These are phyloP conservation scores for Plantago elongata DNA, from an alignment of 257 asterid species.

Conservation along the genomic window DNA sequence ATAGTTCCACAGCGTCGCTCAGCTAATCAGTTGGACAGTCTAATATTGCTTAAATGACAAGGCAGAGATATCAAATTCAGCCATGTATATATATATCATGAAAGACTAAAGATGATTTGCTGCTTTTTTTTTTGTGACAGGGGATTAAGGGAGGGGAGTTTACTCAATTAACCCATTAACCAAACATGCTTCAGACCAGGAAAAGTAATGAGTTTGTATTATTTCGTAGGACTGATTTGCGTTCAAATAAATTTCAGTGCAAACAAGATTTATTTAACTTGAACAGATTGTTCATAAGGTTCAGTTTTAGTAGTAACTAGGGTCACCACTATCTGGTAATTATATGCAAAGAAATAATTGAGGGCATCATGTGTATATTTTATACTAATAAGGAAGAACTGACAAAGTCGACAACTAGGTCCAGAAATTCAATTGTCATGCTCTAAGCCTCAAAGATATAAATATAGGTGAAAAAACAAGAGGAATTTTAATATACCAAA, in stretches of 20 bases:
- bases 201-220: background rate
- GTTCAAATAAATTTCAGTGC: slow-evolving; percentile 3
- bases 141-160: background rate
- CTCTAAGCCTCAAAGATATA: background rate
- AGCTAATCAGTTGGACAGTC: background rate
- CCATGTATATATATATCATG: background rate
- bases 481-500: slow-evolving; percentile 6
- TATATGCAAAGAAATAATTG: background rate
- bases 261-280: background rate
- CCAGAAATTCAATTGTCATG: background rate
- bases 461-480: background rate
- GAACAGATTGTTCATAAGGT: no score
- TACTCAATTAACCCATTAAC: background rate
- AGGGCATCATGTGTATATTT: background rate
- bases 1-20: background rate
- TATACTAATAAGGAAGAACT: slow-evolving; percentile 8
- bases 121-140: background rate
- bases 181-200: background rate
- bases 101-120: background rate
- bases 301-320: no score
- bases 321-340: no score
- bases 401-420: background rate
- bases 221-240: background rate
- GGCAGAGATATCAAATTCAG: background rate
- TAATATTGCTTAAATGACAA: background rate